Percentiles rank a stretch among this genome's conserved stretches.
phyloP scores from a whole-genome alignment of 805 yeast genomes.

The Cyberlindnera xylosilytica region DNA sequence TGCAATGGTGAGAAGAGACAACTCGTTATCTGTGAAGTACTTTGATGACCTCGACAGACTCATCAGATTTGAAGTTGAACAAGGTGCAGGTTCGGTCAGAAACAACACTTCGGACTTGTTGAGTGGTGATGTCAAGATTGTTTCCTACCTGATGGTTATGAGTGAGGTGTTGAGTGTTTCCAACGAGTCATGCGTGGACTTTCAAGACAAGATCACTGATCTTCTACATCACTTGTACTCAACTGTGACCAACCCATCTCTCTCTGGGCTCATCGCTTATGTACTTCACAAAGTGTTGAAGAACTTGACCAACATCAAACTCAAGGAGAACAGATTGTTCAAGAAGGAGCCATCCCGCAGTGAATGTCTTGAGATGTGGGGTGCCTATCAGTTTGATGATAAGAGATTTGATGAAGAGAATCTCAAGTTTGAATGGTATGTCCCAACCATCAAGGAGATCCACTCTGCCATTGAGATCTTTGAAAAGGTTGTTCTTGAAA shows the following conservation, averaged over 20 bases:
- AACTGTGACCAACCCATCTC: constrained; percentile 45
- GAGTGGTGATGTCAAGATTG: constrained; percentile 75
- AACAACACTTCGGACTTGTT: constrained; percentile 57
- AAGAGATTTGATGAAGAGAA: constrained; percentile 46
- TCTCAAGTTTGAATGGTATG: constrained; percentile 69
- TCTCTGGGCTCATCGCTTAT: constrained; percentile 56
- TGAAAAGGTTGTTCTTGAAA: constrained; percentile 41
- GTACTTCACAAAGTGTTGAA: constrained; percentile 65
- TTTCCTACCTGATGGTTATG: constrained; percentile 66
- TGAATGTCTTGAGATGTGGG: constrained; percentile 58
- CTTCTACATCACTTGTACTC: constrained; percentile 29
- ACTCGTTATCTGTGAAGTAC: constrained; percentile 21
- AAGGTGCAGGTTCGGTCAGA: constrained; percentile 79
- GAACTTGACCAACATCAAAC: constrained; percentile 57
- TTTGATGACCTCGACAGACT: constrained; percentile 33
- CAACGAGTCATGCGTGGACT: constrained; percentile 43
- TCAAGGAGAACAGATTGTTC: constrained; percentile 53
- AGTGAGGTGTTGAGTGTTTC: constrained; percentile 72
- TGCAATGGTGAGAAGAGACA: constrained; percentile 60
- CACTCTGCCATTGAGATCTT: constrained; percentile 60
- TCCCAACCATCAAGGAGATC: constrained; percentile 57
- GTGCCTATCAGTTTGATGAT: constrained; percentile 61
- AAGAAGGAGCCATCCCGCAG: constrained; percentile 40
- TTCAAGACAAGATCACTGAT: constrained; percentile 43
- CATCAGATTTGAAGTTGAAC: constrained; percentile 63